phyloP scores from a whole-genome alignment of 2,329 filamentous ascomycete species.

The Epichloe gansuensis region DNA sequence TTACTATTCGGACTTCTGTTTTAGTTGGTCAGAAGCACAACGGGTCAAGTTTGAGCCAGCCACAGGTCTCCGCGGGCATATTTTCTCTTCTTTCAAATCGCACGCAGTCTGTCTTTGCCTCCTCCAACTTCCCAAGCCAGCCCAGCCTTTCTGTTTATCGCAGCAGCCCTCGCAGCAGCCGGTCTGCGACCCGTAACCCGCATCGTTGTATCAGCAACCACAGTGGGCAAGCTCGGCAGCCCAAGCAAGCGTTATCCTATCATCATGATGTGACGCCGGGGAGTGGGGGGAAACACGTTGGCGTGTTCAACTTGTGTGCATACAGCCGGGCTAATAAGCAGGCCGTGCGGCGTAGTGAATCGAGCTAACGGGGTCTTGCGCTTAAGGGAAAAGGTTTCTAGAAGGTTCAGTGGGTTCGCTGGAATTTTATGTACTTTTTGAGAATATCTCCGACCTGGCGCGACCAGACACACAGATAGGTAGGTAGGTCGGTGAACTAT shows the following conservation, averaged over 20 bases:
- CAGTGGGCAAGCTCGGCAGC: neutral
- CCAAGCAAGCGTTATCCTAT: neutral
- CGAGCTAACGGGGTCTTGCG: conserved; percentile 19
- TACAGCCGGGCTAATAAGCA: neutral
- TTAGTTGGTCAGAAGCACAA: neutral
- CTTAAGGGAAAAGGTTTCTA: conserved; percentile 25
- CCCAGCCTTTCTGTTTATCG: conserved; percentile 3
- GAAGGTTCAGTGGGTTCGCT: conserved; percentile 30
- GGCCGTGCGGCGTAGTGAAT: neutral
- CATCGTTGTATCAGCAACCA: conserved; percentile 6
- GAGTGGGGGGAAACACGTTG: neutral
- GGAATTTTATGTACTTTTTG: neutral
- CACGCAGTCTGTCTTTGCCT: neutral
- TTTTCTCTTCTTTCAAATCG: neutral
- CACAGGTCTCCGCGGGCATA: neutral
- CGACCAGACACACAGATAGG: too few species aligned
- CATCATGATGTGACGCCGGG: conserved; percentile 1
- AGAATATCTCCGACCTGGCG: too few species aligned
- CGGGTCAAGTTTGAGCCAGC: neutral
- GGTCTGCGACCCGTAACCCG: neutral
- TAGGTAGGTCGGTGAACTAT: too few species aligned
- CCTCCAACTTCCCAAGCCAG: neutral
- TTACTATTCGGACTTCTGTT: neutral
- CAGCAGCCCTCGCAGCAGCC: neutral
- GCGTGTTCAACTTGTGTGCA: conserved; percentile 1